Evolutionary conservation across 2,329 filamentous ascomycete species (phyloP), one percentile per base, ranked within the genome.

Genomic region (Orbilia brochopaga): DNA sequence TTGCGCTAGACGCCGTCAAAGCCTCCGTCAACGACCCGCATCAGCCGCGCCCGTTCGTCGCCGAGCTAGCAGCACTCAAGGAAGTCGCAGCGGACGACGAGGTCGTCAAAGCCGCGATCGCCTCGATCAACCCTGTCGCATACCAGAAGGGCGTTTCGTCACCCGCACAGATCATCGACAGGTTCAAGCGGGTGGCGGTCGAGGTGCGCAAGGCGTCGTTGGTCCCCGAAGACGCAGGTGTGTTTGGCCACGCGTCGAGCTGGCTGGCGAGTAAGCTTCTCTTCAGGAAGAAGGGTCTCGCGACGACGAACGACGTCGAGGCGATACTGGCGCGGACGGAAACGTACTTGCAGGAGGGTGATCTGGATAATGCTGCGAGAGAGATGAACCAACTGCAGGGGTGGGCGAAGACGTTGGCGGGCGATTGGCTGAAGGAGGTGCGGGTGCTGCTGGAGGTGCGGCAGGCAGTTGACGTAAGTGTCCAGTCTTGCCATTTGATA

Each of bases 161-260:
- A 13, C 83, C 90, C 0, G 85, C 92, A 21, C 90, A 95, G 80
- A 86, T 99, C 35, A 90, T 97, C 75, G 94, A 99, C 81, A 89
- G 94, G 74, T 99, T 99, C 88, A 88, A 94, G 48, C 90, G 92
- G 56, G 94, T 99, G 15, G 91, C 94, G 1, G 83, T 83, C 64
- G 94, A 99, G 82, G 94, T 99, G 44, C 87, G 94, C 79, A 99
- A 99, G 83, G 94, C 94, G 19, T 89, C 90, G 50, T 85, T 99
- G 56, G 84, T 99, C 15, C 94, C 94, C 13, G 92, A 96, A 75
- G 90, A 97, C 77, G 94, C 94, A 0, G 94, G 94, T 75, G 90
- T 99, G 24, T 93, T 94, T 19, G 94, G 90, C 77, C 94, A 99
- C 79, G 92, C 93, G 1, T 93, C 92, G 48, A 94, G 90, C 79